Percentiles rank a stretch among this genome's conserved stretches.
Conservation (phyloP, 371 early-diverging fungal species). For the Mucor piriformis region DNA sequence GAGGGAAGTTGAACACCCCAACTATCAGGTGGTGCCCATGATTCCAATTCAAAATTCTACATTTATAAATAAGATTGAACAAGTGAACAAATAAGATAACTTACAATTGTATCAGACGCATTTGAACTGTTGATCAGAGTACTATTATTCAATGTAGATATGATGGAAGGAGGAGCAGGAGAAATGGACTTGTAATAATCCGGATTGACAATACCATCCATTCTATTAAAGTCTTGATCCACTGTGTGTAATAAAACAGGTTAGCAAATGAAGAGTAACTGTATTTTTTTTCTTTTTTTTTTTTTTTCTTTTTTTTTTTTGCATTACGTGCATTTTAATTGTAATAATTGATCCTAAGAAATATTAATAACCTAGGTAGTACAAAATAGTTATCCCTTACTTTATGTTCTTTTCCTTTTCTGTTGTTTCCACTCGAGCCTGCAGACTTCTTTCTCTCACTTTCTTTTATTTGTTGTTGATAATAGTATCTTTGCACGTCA, state of each 20-base stretch:
- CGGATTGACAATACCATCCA: constrained; percentile 58
- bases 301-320: neutral
- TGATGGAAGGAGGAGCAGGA: constrained; percentile 7
- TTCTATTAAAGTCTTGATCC: constrained; percentile 51
- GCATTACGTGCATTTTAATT: constrained; percentile 19
- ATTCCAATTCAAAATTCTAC: constrained; percentile 37
- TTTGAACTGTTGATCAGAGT: neutral
- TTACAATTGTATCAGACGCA: neutral
- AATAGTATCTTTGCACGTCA: constrained; percentile 25
- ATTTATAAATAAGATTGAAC: too few species aligned
- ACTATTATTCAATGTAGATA: neutral
- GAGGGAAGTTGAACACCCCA: constrained; percentile 65
- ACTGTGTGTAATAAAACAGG: constrained; percentile 29
- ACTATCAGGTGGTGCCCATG: constrained; percentile 74
- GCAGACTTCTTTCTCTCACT: constrained; percentile 30
- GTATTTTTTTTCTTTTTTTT: too few species aligned
- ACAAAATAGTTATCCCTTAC: too few species aligned
- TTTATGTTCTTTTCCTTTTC: constrained; percentile 11
- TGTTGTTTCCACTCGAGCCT: constrained; percentile 13
- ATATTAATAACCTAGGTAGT: too few species aligned
- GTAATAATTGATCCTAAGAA: constrained; percentile 11
- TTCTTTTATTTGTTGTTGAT: constrained; percentile 13
- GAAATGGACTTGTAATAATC: constrained; percentile 33
- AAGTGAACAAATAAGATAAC: too few species aligned
- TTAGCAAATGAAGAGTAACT: neutral